Base-by-base conservation (phyloP, 208 protist genomes). In the Acanthamoeba castellanii region DNA sequence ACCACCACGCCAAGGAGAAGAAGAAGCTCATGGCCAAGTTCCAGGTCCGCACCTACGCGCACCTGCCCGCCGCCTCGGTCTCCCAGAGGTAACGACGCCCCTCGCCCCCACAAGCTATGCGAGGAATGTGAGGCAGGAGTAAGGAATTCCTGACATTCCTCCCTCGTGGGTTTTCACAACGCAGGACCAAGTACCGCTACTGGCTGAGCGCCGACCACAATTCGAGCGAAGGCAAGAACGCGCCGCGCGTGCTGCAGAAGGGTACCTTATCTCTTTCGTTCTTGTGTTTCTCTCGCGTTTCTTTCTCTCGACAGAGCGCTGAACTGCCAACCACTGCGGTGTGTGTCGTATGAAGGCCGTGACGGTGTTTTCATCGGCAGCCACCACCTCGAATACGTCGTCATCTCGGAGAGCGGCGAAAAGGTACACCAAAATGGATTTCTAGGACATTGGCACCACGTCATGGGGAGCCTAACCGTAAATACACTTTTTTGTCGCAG, bases 131-230 rank as follows among this genome's bases (percentile, higher is more conserved):
- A 52, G 4, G 47, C 7, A 52, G n/a, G n/a, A n/a, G n/a, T n/a
- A 52, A 14, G 47, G 59, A 64, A 76, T 76, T 6, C 34, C 34
- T 42, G 11, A 11, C 47, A 52, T 52, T 11, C 7, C 47, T 11
- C 4, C 11, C 7, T 4, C 47, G 11, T 42, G 68, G 68, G 30
- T 16, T 47, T 27, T 18, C 34, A 47, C 34, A 11, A 20, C 37
- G 34, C 45, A 88, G 81, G 55, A 88, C 81, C 22, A 88, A 20
- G 81, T 88, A 66, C 22, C 45, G 81, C 3, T 88, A 57, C 55
- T 88, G 81, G 81, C 81, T 88, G 50, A 88, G 81, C 32, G 81
- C 20, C 81, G 81, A 88, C 47, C 81, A 88, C 81, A 66, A 88
- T 34, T 88, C 81, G n/a, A 55, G 50, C 45, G 81, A 88, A 57